phyloP scores from a whole-genome alignment of 805 yeast genomes.

The Blastobotrys parvus region DNA sequence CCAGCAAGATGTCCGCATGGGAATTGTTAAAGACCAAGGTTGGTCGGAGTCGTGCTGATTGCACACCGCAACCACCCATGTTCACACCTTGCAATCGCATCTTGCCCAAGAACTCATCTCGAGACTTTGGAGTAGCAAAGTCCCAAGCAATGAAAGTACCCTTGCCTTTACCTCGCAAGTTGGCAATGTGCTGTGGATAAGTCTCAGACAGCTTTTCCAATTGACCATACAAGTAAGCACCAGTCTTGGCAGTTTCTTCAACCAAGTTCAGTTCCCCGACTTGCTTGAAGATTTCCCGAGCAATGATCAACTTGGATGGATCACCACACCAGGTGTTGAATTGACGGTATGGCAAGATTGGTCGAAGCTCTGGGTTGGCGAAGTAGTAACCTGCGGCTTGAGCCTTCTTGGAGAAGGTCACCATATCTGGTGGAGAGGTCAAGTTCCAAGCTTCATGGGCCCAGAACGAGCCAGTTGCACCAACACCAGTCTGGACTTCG shows the following conservation, averaged over 20 bases:
- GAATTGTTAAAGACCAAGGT: conserved; percentile 68
- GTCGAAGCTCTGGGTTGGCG: conserved; percentile 64
- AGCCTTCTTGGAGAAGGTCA: conserved; percentile 81
- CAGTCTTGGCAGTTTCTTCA: conserved; percentile 49
- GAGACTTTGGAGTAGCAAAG: conserved; percentile 41
- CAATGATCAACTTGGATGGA: conserved; percentile 70
- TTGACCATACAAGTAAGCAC: conserved; percentile 53
- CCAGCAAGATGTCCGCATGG: conserved; percentile 64
- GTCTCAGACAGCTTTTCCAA: conserved; percentile 47
- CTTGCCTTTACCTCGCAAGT: conserved; percentile 74
- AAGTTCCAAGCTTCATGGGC: conserved; percentile 81
- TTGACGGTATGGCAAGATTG: conserved; percentile 76
- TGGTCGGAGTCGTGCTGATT: conserved; percentile 75
- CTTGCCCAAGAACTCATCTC: conserved; percentile 54
- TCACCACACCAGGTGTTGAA: conserved; percentile 95
- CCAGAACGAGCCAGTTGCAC: conserved; percentile 82
- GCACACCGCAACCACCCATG: conserved; percentile 79
- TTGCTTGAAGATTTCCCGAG: conserved; percentile 65
- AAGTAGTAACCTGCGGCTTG: conserved; percentile 85
- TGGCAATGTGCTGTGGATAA: conserved; percentile 44
- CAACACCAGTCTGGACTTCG: conserved; percentile 87
- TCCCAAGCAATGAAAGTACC: conserved; percentile 86
- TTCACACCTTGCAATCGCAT: conserved; percentile 63
- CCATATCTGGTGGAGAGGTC: conserved; percentile 70
- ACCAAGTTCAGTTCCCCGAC: conserved; percentile 52